Percentiles rank a stretch among this genome's conserved stretches.
phyloP scores from a whole-genome alignment of 1,284 basidiomycete genomes.

The Veloboletus limbatus region DNA sequence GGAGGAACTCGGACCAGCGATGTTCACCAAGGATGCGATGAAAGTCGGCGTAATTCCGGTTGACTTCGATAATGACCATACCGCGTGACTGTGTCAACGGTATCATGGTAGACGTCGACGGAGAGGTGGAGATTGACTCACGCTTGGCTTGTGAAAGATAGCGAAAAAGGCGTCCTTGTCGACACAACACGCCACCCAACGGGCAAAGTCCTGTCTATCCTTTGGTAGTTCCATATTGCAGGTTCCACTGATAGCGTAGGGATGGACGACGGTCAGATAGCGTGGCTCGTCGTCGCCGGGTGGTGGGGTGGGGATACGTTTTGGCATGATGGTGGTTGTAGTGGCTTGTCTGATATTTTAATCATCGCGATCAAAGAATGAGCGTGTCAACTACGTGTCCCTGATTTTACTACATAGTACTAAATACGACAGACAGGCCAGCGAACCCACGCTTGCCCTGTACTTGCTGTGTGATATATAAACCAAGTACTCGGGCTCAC shows the following conservation, averaged over 20 bases:
- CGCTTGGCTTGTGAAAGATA: slow-evolving; percentile 62
- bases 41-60: slow-evolving; percentile 38
- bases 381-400: too few relatives aligned
- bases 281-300: slow-evolving; percentile 54
- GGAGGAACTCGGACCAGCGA: slow-evolving; percentile 55
- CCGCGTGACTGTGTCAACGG: slow-evolving; percentile 48
- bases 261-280: slow-evolving; percentile 58
- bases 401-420: too few relatives aligned
- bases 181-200: slow-evolving; percentile 63
- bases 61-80: slow-evolving; percentile 63
- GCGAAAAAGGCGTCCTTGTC: slow-evolving; percentile 47
- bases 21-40: slow-evolving; percentile 60
- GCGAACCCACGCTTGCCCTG: not conserved
- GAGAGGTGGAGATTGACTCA: slow-evolving; percentile 32
- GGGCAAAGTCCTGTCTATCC: slow-evolving; percentile 50
- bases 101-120: too few relatives aligned
- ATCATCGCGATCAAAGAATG: slow-evolving; percentile 2
- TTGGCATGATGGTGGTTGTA: slow-evolving; percentile 46
- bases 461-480: slow-evolving; percentile 13
- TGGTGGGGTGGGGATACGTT: slow-evolving; percentile 54
- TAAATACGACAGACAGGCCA: too few relatives aligned
- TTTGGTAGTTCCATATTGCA: slow-evolving; percentile 49
- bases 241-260: slow-evolving; percentile 50
- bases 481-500: too few relatives aligned
- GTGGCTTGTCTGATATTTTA: not conserved